phyloP scores from a whole-genome alignment of 2,329 filamentous ascomycete genomes.

The Eutypa lata region DNA sequence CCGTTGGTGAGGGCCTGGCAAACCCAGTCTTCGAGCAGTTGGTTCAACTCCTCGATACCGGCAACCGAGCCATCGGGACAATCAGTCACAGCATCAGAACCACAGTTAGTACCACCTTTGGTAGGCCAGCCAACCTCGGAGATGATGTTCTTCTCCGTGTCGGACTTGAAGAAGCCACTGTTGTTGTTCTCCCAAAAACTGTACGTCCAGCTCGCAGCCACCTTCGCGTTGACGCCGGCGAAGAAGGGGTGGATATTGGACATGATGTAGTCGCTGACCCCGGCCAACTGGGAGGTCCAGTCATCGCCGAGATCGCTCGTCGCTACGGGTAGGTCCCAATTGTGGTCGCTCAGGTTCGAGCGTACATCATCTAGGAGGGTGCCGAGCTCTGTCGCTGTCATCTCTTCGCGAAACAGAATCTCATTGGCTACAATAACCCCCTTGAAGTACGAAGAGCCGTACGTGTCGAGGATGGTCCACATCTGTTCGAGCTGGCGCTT shows the following conservation, averaged over 20 bases:
- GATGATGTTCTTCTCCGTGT: constrained; percentile 70
- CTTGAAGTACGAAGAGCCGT: constrained; percentile 68
- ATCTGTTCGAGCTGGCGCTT: constrained; percentile 77
- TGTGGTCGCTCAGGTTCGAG: constrained; percentile 65
- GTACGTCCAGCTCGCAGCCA: constrained; percentile 77
- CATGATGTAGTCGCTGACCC: constrained; percentile 83
- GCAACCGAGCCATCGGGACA: constrained; percentile 72
- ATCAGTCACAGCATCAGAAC: constrained; percentile 42
- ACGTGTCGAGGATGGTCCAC: constrained; percentile 74
- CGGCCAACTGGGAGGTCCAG: constrained; percentile 70
- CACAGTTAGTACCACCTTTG: constrained; percentile 76
- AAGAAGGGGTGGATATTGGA: constrained; percentile 98
- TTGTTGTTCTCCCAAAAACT: constrained; percentile 76
- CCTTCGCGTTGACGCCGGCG: constrained; percentile 65
- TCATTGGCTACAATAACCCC: constrained; percentile 81
- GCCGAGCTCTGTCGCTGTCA: constrained; percentile 63
- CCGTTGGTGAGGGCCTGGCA: constrained; percentile 76
- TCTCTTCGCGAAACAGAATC: constrained; percentile 72
- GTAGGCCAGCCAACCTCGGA: constrained; percentile 91
- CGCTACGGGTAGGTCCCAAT: constrained; percentile 71
- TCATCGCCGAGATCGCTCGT: constrained; percentile 88
- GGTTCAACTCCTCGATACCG: constrained; percentile 75
- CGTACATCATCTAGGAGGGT: constrained; percentile 65
- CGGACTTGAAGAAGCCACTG: constrained; percentile 59
- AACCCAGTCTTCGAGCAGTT: constrained; percentile 82